phyloP scores from a whole-genome alignment of 345 rosid species.

The Arabidopsis suecica region DNA sequence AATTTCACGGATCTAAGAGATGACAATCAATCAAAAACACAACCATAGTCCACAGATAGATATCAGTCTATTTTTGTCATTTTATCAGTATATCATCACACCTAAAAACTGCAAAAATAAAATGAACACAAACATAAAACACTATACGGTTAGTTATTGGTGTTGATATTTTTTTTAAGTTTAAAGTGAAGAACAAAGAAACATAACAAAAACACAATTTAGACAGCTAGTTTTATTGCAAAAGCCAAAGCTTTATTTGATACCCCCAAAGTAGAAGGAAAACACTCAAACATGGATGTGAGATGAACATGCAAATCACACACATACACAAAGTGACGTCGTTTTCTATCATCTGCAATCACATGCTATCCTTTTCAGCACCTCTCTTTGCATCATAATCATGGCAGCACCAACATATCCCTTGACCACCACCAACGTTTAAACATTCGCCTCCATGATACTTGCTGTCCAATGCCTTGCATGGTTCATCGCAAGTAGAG shows the following conservation, averaged over 20 bases:
- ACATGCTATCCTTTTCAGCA: background rate
- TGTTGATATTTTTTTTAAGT: no score
- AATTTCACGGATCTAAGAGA: constrained; percentile 40
- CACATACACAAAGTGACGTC: background rate
- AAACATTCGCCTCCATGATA: background rate
- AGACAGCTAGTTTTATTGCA: constrained; percentile 43
- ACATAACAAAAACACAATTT: constrained; percentile 38
- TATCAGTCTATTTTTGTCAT: background rate
- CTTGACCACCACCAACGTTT: background rate
- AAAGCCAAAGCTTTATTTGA: constrained; percentile 42
- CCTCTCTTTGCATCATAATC: background rate
- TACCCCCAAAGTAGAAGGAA: constrained; percentile 7
- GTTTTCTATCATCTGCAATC: background rate
- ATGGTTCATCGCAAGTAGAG: background rate
- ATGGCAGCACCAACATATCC: background rate
- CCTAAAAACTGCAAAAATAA: background rate
- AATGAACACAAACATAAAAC: background rate
- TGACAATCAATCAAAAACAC: constrained; percentile 5
- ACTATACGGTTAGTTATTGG: background rate
- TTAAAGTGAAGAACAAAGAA: constrained; percentile 31
- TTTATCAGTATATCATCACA: background rate
- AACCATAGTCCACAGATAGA: constrained; percentile 5
- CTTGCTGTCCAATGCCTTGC: background rate
- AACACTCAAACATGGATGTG: background rate
- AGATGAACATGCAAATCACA: background rate